Percentiles rank a stretch among this genome's conserved stretches.
Evolutionary conservation across 495 filamentous ascomycete species (phyloP).

Genomic region (Penicillium chermesinum): DNA sequence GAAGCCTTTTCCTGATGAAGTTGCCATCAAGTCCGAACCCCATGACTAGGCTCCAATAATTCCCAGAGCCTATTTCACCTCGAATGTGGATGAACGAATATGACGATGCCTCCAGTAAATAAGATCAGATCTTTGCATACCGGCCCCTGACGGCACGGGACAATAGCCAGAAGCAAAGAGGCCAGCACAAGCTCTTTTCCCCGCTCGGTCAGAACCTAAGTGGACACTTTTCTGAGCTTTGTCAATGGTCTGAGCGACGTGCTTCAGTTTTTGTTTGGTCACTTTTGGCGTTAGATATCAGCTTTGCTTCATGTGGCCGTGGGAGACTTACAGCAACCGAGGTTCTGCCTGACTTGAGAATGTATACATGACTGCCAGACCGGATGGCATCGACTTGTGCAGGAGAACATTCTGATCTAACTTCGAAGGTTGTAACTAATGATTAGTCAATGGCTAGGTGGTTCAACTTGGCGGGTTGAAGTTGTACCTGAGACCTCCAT

Average conservation of each 20-base stretch:
- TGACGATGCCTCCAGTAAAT: background rate
- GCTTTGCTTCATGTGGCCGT: background rate
- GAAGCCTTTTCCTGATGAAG: background rate
- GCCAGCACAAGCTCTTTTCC: background rate
- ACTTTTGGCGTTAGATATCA: background rate
- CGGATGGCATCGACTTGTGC: slow-evolving; percentile 1
- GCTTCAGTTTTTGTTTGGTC: background rate
- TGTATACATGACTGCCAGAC: slow-evolving; percentile 2
- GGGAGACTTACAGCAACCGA: slow-evolving; percentile 2
- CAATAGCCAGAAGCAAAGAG: background rate
- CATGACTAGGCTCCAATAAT: background rate
- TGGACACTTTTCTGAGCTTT: background rate
- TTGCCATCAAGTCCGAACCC: background rate
- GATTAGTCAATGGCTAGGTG: background rate
- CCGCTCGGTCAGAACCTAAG: background rate
- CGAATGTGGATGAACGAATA: background rate
- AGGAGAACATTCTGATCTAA: slow-evolving; percentile 8
- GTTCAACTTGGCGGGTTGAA: too few species aligned
- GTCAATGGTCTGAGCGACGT: slow-evolving; percentile 1
- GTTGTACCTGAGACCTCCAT: slow-evolving; percentile 1
- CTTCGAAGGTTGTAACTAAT: too few species aligned
- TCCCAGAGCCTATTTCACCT: background rate
- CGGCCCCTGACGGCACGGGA: background rate
- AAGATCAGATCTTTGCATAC: background rate
- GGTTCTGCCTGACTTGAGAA: slow-evolving; percentile 3